Conservation (phyloP, 2,329 filamentous ascomycete genomes). For the Nemania sp. region DNA sequence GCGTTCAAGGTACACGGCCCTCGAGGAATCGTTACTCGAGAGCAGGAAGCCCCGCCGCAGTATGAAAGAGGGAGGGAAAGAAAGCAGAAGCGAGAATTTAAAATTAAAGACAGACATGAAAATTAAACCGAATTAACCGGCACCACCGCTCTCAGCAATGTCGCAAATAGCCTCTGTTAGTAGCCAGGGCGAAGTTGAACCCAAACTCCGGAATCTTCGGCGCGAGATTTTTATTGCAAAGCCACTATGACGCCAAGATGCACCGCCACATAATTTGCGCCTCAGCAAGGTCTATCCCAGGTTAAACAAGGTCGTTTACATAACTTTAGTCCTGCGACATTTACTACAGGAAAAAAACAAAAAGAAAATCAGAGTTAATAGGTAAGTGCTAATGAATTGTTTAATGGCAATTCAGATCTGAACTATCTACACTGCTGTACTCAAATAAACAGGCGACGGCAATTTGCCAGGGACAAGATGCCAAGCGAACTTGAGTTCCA, state of each 20-base stretch:
- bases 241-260: constrained; percentile 9
- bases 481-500: no score
- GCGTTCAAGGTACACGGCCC: background rate
- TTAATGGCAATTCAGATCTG: no score
- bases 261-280: constrained; percentile 8
- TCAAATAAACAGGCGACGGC: no score
- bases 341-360: no score
- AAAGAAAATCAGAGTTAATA: no score
- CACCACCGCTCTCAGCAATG: background rate
- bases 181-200: background rate
- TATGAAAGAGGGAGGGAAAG: constrained; percentile 1
- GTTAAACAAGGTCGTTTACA: no score
- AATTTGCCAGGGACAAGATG: no score
- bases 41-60: background rate
- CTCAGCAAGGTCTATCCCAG: no score
- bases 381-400: no score
- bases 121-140: background rate
- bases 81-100: background rate
- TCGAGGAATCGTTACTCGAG: constrained; percentile 3
- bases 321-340: no score
- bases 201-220: background rate
- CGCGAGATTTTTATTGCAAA: background rate
- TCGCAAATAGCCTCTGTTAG: background rate
- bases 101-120: constrained; percentile 18
- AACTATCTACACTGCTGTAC: no score